Base-by-base conservation (phyloP, 306 rosid species). In the Astragalus glycyphyllos region DNA sequence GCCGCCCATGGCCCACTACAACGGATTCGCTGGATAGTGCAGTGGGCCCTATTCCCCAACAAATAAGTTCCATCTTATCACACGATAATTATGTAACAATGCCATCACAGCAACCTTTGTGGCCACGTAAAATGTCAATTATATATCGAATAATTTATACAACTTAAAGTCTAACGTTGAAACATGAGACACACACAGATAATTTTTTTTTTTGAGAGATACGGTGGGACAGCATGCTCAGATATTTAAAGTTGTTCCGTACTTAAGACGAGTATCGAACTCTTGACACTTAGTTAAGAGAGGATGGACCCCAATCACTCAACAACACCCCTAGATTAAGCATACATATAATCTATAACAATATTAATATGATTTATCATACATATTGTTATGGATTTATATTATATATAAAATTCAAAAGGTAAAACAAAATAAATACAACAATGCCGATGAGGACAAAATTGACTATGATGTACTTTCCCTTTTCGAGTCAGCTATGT, bases 1-100 rank as follows among this genome's bases (percentile, higher is more conserved):
- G 75, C 71, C 71, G 76, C 75, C 79, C 79, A 58, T 66, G 79
- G 71, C 83, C 83, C 79, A 72, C 71, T 6, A 59, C 16, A 41
- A 58, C 3, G 53, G 72, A 79, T 73, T 67, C 79, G 51, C 9
- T 50, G 54, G 71, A 65, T 42, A 8, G 65, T 60, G 64, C n/a
- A 0, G 65, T 79, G 83, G 82, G 60, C 65, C 79, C 74, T 2
- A 78, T 16, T 77, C 9, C 38, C 48, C 64, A 69, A 60, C 67
- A 31, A 63, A 46, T 38, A 70, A 44, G 51, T 70, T 61, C 72
- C 49, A 68, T 20, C 64, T 44, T 62, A 50, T 59, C 69, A 58
- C 17, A 51, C 3, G 59, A 71, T 64, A 55, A 71, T 64, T 35
- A 57, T 71, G 72, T 53, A 56, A 63, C 53, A 17, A 61, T 55